Conservation (phyloP, 345 rosid species). For the Eucalyptus camaldulensis region DNA sequence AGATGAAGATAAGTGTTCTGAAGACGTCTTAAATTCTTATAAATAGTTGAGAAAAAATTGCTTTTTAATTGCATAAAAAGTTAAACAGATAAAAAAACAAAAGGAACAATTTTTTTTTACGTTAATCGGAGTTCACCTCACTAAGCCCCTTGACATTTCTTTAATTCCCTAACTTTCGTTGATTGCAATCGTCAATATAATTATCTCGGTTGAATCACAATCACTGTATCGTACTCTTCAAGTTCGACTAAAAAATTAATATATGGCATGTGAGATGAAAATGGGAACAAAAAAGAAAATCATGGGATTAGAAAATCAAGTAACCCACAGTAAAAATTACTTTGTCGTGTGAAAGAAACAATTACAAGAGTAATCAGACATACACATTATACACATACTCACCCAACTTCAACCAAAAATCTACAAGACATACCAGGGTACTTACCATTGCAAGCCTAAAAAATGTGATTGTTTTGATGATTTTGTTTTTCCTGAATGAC, state of each 20-base stretch:
- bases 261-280: not conserved
- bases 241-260: not conserved
- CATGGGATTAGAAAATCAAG: not conserved
- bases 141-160: not conserved
- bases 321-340: not conserved
- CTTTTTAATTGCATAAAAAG: not conserved
- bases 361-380: not conserved
- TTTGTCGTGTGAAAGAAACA: no score
- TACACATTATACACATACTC: not conserved
- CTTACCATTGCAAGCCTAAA: not conserved
- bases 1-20: not conserved
- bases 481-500: not conserved
- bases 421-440: not conserved
- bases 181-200: not conserved
- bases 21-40: not conserved
- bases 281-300: not conserved
- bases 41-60: not conserved
- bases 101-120: not conserved
- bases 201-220: not conserved
- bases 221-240: not conserved
- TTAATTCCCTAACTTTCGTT: not conserved
- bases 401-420: not conserved
- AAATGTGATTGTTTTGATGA: not conserved
- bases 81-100: not conserved
- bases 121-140: not conserved